phyloP scores from a whole-genome alignment of 2,329 filamentous ascomycete species.

The Fusarium sp. region DNA sequence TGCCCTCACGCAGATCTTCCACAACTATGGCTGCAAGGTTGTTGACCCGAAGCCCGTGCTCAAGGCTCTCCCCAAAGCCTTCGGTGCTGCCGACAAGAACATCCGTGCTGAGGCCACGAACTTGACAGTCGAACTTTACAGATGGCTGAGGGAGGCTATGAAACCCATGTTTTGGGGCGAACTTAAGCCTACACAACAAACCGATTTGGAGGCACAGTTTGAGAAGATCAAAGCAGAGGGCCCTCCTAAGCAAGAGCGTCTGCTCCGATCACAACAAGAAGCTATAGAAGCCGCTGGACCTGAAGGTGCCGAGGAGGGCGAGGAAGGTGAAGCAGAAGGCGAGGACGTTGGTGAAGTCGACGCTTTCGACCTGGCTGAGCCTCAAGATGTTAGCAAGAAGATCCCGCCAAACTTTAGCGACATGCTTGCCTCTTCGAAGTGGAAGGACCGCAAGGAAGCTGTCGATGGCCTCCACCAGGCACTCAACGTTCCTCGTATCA shows the following conservation, averaged over 20 bases:
- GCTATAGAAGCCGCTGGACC: slow-evolving; percentile 77
- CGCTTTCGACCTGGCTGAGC: slow-evolving; percentile 84
- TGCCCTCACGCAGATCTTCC: slow-evolving; percentile 86
- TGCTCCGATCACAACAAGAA: slow-evolving; percentile 91
- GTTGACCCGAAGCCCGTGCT: slow-evolving; percentile 93
- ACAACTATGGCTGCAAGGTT: slow-evolving; percentile 95
- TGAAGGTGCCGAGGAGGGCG: slow-evolving; percentile 71
- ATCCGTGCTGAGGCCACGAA: slow-evolving; percentile 94
- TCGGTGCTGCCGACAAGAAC: slow-evolving; percentile 98
- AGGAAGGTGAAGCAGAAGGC: slow-evolving; percentile 68
- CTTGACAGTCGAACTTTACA: slow-evolving; percentile 92
- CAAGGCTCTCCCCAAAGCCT: slow-evolving; percentile 89
- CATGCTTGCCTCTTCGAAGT: slow-evolving; percentile 89
- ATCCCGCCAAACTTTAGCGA: slow-evolving; percentile 88
- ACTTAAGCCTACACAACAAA: slow-evolving; percentile 94
- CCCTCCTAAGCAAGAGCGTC: slow-evolving; percentile 88
- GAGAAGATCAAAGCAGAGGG: slow-evolving; percentile 93
- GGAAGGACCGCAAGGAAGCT: slow-evolving; percentile 98
- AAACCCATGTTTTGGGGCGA: slow-evolving; percentile 98
- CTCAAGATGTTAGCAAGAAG: slow-evolving; percentile 87
- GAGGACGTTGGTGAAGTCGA: slow-evolving; percentile 77
- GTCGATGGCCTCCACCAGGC: slow-evolving; percentile 84
- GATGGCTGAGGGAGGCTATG: slow-evolving; percentile 98
- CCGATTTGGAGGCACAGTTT: slow-evolving; percentile 93
- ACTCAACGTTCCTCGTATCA: slow-evolving; percentile 90